phyloP scores from a whole-genome alignment of 129 eudicot species.

The Flaveria robusta region DNA sequence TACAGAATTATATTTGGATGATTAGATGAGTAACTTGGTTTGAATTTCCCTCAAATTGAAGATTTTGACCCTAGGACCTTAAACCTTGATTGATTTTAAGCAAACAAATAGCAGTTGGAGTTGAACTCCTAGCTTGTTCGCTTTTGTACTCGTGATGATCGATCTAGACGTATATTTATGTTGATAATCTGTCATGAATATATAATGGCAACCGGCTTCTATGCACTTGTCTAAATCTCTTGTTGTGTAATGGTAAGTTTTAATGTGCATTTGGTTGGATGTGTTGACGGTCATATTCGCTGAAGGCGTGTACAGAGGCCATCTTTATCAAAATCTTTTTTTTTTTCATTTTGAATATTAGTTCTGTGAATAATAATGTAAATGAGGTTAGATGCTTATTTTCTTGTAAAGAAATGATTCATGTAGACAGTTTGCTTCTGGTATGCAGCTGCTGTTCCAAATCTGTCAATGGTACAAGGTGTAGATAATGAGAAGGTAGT shows the following conservation, averaged over 20 bases:
- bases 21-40: not conserved
- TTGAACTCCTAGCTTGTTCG: no score
- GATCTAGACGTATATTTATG: not conserved
- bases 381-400: no score
- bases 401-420: no score
- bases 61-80: not conserved
- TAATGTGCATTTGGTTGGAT: not conserved
- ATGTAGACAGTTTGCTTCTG: constrained; percentile 10
- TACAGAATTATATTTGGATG: not conserved
- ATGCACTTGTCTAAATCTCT: not conserved
- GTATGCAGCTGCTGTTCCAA: constrained; percentile 83
- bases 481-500: constrained; percentile 90
- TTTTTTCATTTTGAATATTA: not conserved
- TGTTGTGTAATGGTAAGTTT: not conserved
- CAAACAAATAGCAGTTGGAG: no score
- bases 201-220: not conserved
- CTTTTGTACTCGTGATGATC: not conserved
- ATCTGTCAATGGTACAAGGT: constrained; percentile 81
- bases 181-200: no score
- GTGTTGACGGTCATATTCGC: not conserved
- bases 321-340: not conserved
- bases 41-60: not conserved
- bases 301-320: not conserved
- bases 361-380: no score
- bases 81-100: not conserved